Base-by-base conservation (phyloP, 345 rosid genomes). In the Camelina neglecta region DNA sequence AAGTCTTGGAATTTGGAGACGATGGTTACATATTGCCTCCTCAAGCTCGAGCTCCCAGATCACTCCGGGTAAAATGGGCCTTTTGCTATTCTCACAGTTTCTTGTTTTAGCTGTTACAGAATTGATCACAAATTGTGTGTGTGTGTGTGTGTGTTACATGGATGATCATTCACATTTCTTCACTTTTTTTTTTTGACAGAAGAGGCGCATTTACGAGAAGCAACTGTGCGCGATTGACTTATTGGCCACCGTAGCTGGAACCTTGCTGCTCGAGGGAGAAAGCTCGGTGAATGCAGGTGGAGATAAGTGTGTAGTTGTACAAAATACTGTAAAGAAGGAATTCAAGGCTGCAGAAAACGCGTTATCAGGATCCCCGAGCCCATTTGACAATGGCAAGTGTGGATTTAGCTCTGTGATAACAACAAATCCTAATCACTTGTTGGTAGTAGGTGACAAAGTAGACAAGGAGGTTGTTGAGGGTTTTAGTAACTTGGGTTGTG, bases 211-310 rank as follows among this genome's bases (percentile, higher is more conserved):
- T 73, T 75, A 85, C 7, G 72, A 83, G 67, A 82, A 84, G 85
- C 84, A 82, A 78, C 80, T 88, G 86, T 82, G 89, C 71, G 92
- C 97, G 15, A 84, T 93, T 73, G 97, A 93, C 83, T 85, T 93
- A 73, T 76, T 93, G 86, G 98, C 98, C 77, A 84, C 89, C 29
- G 89, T 93, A 79, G 98, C 98, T 73, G 97, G 96, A 73, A 88
- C 83, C 69, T 79, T 93, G 67, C 77, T 89, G 78, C 83, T 80
- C 1, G 93, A 89, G 79, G 84, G 53, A 21, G 75, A 79, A 72
- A 77, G 74, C 53, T 48, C 81, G 59, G 81, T 81, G 8, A 72
- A 71, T 39, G 76, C 73, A n/a, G 75, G 73, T 62, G 81, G 59
- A 36, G 62, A 84, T 45, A 81, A 84, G 49, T 65, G 64, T 54